Percentiles rank a stretch among this genome's conserved stretches.
Evolutionary conservation across 108 stramenopile genomes (phyloP).

Genomic region (Cyclotella distinguenda): DNA sequence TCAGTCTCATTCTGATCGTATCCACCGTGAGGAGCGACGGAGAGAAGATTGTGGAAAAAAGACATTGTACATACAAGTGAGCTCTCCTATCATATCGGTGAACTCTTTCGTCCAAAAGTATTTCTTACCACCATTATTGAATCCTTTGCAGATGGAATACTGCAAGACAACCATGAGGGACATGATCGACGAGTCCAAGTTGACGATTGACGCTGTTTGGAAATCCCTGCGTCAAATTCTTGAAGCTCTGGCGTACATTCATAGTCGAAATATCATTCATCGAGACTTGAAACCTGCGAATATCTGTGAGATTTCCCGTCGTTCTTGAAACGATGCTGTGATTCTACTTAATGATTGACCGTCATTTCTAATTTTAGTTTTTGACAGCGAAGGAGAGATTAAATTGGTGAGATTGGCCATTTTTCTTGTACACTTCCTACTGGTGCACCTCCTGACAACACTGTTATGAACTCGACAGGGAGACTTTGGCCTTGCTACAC

Average conservation of each 20-base stretch:
- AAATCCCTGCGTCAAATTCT: slow-evolving; percentile 73
- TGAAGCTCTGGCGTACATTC: slow-evolving; percentile 79
- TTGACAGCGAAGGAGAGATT: slow-evolving; percentile 43
- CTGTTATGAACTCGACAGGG: slow-evolving; percentile 48
- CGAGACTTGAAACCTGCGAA: slow-evolving; percentile 58
- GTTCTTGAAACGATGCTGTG: too few relatives aligned
- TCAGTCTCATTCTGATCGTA: slow-evolving; percentile 5
- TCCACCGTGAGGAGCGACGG: slow-evolving; percentile 9
- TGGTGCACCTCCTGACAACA: background rate
- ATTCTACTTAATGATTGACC: too few relatives aligned
- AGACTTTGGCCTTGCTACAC: slow-evolving; percentile 76
- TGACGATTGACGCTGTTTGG: slow-evolving; percentile 61
- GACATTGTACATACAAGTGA: slow-evolving; percentile 50
- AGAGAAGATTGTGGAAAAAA: slow-evolving; percentile 6
- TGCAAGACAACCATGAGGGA: slow-evolving; percentile 76
- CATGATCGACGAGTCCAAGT: slow-evolving; percentile 65
- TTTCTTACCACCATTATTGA: too few relatives aligned
- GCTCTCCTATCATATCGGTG: background rate
- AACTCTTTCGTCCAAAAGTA: too few relatives aligned
- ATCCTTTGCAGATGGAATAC: slow-evolving; percentile 79
- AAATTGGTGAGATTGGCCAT: background rate
- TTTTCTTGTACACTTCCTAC: slow-evolving; percentile 9
- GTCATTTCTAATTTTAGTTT: too few relatives aligned
- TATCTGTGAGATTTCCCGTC: background rate
- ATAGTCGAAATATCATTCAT: slow-evolving; percentile 65